Percentiles rank a stretch among this genome's conserved stretches.
phyloP scores from a whole-genome alignment of 2,329 filamentous ascomycete species.

The Aspergillus sp. region DNA sequence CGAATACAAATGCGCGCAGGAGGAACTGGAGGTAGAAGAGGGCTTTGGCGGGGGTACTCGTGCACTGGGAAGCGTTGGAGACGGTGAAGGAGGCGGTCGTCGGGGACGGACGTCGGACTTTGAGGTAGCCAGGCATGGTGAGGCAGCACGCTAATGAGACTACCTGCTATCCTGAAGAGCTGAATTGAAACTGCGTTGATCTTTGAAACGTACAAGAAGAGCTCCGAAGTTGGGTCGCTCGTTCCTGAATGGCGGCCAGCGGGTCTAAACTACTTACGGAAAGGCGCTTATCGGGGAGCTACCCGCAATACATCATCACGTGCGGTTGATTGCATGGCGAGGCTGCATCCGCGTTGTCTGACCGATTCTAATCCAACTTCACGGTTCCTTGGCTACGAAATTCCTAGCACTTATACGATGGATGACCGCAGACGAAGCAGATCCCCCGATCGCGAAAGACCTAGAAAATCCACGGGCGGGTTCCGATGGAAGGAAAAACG shows the following conservation, averaged over 20 bases:
- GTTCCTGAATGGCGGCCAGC: neutral
- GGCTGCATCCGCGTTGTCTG: slow-evolving; percentile 12
- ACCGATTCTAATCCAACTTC: slow-evolving; percentile 13
- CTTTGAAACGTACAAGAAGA: neutral
- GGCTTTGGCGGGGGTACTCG: slow-evolving; percentile 41
- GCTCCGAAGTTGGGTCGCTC: neutral
- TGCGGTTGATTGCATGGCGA: slow-evolving; percentile 8
- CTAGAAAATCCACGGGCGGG: slow-evolving; percentile 36
- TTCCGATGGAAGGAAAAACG: slow-evolving; percentile 47
- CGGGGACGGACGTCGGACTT: slow-evolving; percentile 56
- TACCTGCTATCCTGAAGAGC: too few species aligned
- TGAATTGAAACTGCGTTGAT: neutral
- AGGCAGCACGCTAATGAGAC: neutral
- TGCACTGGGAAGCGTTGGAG: slow-evolving; percentile 61
- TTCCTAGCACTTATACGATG: slow-evolving; percentile 12
- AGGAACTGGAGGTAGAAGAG: slow-evolving; percentile 40
- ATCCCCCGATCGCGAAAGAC: slow-evolving; percentile 37
- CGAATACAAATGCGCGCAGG: slow-evolving; percentile 39
- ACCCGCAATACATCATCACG: slow-evolving; percentile 17
- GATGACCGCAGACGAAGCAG: slow-evolving; percentile 37
- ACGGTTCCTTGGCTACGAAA: slow-evolving; percentile 3
- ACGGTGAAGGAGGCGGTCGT: slow-evolving; percentile 92
- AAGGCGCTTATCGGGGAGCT: slow-evolving; percentile 4
- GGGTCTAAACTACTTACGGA: slow-evolving; percentile 1
- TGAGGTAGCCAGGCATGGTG: slow-evolving; percentile 53